phyloP scores from a whole-genome alignment of 177 flowering plant genomes.

The Vitis hybrid region DNA sequence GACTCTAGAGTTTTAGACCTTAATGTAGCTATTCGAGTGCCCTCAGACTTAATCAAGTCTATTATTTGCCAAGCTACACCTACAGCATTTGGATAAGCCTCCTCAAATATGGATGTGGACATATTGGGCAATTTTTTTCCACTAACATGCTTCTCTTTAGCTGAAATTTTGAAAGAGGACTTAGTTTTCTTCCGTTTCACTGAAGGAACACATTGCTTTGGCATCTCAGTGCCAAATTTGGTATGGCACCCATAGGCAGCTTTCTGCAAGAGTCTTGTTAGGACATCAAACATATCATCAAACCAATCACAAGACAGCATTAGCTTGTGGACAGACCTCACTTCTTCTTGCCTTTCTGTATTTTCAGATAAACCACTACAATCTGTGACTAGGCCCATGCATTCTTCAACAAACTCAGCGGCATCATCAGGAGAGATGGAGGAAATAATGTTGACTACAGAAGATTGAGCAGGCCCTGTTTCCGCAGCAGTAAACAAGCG shows the following conservation, averaged over 20 bases:
- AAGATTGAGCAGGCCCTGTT: slow-evolving; percentile 51
- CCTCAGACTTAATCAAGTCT: slow-evolving; percentile 60
- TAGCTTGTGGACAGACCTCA: slow-evolving; percentile 76
- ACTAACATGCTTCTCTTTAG: slow-evolving; percentile 30
- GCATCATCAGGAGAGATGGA: slow-evolving; percentile 43
- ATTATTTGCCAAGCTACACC: slow-evolving; percentile 90
- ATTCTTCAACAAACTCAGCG: slow-evolving; percentile 47
- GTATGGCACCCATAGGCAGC: slow-evolving; percentile 51
- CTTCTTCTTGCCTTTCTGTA: slow-evolving; percentile 66
- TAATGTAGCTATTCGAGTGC: slow-evolving; percentile 52
- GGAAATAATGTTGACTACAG: slow-evolving; percentile 64
- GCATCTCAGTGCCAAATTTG: slow-evolving; percentile 46
- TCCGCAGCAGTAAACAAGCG: slow-evolving; percentile 53
- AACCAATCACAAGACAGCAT: slow-evolving; percentile 56
- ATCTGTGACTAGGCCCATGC: slow-evolving; percentile 46
- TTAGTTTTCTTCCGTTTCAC: slow-evolving; percentile 48
- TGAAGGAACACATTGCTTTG: slow-evolving; percentile 27
- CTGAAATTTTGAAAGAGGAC: slow-evolving; percentile 33
- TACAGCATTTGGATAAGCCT: slow-evolving; percentile 52
- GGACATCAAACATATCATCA: slow-evolving; percentile 58
- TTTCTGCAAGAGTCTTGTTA: slow-evolving; percentile 46
- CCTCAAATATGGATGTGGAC: slow-evolving; percentile 31
- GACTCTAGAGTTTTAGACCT: slow-evolving; percentile 39
- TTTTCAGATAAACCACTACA: slow-evolving; percentile 54
- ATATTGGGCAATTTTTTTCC: slow-evolving; percentile 26